Percentiles rank a stretch among this genome's conserved stretches.
phyloP scores from a whole-genome alignment of 441 rosid genomes.

The Erysimum cheiri region DNA sequence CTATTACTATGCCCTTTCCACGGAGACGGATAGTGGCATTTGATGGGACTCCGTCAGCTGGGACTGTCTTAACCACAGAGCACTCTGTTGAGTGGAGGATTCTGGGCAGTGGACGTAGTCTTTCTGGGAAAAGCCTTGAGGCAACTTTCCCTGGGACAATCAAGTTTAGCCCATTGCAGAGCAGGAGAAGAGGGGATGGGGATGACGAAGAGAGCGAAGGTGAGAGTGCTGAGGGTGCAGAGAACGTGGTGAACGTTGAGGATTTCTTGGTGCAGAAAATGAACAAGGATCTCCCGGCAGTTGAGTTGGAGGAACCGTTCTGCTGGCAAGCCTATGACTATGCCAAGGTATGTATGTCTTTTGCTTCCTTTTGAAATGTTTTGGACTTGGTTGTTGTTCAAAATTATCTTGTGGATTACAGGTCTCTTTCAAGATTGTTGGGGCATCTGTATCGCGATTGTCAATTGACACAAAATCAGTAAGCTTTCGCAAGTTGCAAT shows the following conservation, averaged over 20 bases:
- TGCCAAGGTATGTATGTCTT: slow-evolving; percentile 66
- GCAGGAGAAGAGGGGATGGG: slow-evolving; percentile 51
- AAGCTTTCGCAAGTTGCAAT: slow-evolving; percentile 39
- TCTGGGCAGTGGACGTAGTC: slow-evolving; percentile 72
- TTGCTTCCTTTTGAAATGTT: slow-evolving; percentile 31
- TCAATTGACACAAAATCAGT: slow-evolving; percentile 88
- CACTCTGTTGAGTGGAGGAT: slow-evolving; percentile 94
- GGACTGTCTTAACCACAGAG: slow-evolving; percentile 79
- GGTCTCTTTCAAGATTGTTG: slow-evolving; percentile 86
- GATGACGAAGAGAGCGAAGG: slow-evolving; percentile 83
- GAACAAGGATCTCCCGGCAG: slow-evolving; percentile 83
- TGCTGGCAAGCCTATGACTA: slow-evolving; percentile 96
- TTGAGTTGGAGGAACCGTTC: slow-evolving; percentile 92
- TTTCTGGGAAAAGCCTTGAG: slow-evolving; percentile 80
- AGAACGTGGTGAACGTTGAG: slow-evolving; percentile 75
- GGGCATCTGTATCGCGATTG: slow-evolving; percentile 85
- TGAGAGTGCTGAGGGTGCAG: slow-evolving; percentile 59
- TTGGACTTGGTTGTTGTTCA: slow-evolving; percentile 10
- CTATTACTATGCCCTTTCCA: slow-evolving; percentile 93
- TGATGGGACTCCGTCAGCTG: slow-evolving; percentile 90
- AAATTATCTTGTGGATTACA: slow-evolving; percentile 41
- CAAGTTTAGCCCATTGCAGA: slow-evolving; percentile 85
- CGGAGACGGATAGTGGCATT: slow-evolving; percentile 77
- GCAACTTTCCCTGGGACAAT: slow-evolving; percentile 95
- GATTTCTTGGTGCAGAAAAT: slow-evolving; percentile 86